phyloP scores from a whole-genome alignment of 129 eudicot genomes.

The Tanacetum coccineum region DNA sequence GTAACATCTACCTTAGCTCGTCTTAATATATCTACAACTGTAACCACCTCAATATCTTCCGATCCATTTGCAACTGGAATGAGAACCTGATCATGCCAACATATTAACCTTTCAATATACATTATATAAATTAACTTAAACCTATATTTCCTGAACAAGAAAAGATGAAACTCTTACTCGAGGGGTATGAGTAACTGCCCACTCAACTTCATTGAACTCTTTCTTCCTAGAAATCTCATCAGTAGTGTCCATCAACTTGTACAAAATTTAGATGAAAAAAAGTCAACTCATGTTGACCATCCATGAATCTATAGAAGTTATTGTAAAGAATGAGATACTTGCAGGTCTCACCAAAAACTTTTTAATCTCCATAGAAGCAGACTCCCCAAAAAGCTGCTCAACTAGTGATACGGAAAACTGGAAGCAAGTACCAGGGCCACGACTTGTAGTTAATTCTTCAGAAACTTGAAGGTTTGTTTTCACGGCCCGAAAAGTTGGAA shows the following conservation, averaged over 20 bases:
- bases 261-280: constrained; percentile 15
- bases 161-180: constrained; percentile 42
- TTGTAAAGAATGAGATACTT: background rate
- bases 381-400: constrained; percentile 70
- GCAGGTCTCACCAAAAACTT: constrained; percentile 53
- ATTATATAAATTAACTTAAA: background rate
- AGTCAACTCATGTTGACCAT: constrained; percentile 18
- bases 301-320: background rate
- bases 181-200: constrained; percentile 84
- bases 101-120: background rate
- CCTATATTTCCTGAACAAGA: background rate
- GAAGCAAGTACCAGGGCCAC: constrained; percentile 91
- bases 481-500: constrained; percentile 84
- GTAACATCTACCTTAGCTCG: constrained; percentile 70
- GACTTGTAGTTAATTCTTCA: constrained; percentile 87
- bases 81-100: constrained; percentile 49
- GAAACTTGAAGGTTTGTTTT: constrained; percentile 79
- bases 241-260: constrained; percentile 51
- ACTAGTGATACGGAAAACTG: constrained; percentile 77
- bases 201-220: constrained; percentile 72
- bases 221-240: constrained; percentile 50
- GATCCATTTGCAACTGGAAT: constrained; percentile 87
- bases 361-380: constrained; percentile 51
- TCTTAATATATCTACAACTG: constrained; percentile 65
- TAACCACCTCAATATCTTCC: constrained; percentile 78